Base-by-base conservation (phyloP, 306 rosid genomes). In the Cicer arietinum region DNA sequence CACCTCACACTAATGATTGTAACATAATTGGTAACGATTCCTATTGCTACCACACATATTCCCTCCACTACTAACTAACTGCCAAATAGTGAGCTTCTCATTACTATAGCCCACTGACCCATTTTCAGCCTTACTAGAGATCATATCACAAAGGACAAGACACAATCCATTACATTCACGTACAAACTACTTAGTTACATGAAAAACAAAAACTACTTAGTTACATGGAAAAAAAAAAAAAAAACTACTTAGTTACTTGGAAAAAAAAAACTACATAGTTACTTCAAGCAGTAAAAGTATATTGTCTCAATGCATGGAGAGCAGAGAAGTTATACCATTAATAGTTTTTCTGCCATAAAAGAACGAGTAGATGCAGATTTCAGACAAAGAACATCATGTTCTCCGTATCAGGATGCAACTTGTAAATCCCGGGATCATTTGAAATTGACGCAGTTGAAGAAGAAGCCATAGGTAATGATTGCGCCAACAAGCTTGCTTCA, bases 361-460 rank as follows among this genome's bases (percentile, higher is more conserved):
- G 9, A 67, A 25, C 60, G 43, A 14, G 65, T 51, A 71, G 68
- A 18, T 11, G 57, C 0, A n/a, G 7, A 42, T 10, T 61, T 86
- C 71, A 89, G 6, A 89, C 8, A 56, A 91, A 89, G 79, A 86
- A 88, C 97, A 91, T 91, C 12, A 8, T 13, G 40, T 91, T 81
- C 58, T 86, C 85, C 71, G 87, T 20, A 62, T 78, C 52, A 6
- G 74, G 54, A 30, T 89, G 97, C 86, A 91, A 47, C 84, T 75
- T 85, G 83, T 40, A 88, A 73, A 17, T 60, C 5, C 25, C 76
- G 0, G 5, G 73, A 51, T 78, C 84, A 30, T 25, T n/a, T 17
- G 79, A 81, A 22, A 18, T 5, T 8, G 86, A 83, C 52, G 69
- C 22, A 13, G 41, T 6, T 6, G 96, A 77, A 41, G 82, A 73